phyloP scores from a whole-genome alignment of 2,329 filamentous ascomycete species.

The Cadophora sp. region DNA sequence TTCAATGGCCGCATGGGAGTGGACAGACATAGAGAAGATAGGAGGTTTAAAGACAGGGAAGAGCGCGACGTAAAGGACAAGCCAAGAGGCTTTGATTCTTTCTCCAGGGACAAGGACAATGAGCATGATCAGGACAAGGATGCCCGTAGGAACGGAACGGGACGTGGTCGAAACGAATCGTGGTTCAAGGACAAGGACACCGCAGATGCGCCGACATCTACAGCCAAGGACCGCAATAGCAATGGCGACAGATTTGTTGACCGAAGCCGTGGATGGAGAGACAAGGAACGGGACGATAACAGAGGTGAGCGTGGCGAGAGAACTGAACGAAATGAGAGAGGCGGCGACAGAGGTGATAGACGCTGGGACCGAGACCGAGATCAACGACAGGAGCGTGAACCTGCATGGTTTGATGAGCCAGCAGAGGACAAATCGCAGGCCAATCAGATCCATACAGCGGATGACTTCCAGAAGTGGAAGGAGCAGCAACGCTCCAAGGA shows the following conservation, averaged over 20 bases:
- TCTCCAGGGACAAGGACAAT: constrained; percentile 55
- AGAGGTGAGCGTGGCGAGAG: constrained; percentile 44
- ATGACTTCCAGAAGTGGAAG: constrained; percentile 95
- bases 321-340: constrained; percentile 38
- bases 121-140: constrained; percentile 57
- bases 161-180: constrained; percentile 72
- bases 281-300: constrained; percentile 49
- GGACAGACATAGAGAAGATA: constrained; percentile 51
- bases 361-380: constrained; percentile 58
- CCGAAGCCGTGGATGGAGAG: constrained; percentile 49
- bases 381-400: constrained; percentile 76
- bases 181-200: constrained; percentile 70
- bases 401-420: constrained; percentile 87
- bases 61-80: constrained; percentile 61
- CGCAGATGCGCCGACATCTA: constrained; percentile 38
- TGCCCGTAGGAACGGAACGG: constrained; percentile 68
- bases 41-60: constrained; percentile 57
- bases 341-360: constrained; percentile 37
- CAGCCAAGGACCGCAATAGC: constrained; percentile 43
- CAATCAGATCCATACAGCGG: constrained; percentile 79
- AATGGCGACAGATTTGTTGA: constrained; percentile 44
- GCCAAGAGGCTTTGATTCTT: constrained; percentile 58
- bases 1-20: constrained; percentile 71
- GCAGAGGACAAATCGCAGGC: constrained; percentile 71
- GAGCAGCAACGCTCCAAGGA: constrained; percentile 68